Evolutionary conservation across 2,329 filamentous ascomycete genomes (phyloP).

Genomic region (Cercospora zeina): DNA sequence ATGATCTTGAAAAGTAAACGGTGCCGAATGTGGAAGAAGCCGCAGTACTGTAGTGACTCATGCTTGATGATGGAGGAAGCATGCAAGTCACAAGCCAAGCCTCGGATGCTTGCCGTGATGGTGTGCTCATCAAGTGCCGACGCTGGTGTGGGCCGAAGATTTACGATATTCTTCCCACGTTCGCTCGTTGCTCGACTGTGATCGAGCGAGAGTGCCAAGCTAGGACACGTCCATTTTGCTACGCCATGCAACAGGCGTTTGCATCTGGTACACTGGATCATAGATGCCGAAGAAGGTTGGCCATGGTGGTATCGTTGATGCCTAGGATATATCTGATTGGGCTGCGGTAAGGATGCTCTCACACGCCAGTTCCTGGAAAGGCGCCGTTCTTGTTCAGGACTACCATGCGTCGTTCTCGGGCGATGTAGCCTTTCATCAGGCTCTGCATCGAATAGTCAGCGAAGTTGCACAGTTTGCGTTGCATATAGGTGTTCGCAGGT

Average conservation of each 20-base stretch:
- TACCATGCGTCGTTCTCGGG: slow-evolving; percentile 82
- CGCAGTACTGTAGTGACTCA: slow-evolving; percentile 9
- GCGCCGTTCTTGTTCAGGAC: slow-evolving; percentile 89
- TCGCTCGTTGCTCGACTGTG: neutral
- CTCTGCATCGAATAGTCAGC: slow-evolving; percentile 58
- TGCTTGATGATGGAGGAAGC: slow-evolving; percentile 1
- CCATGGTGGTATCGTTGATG: neutral
- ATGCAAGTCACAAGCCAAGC: slow-evolving; percentile 9
- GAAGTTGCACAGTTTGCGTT: neutral
- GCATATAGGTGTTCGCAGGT: neutral
- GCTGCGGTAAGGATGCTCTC: slow-evolving; percentile 15
- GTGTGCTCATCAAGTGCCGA: neutral
- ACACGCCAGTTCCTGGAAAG: slow-evolving; percentile 84
- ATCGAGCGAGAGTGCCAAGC: neutral
- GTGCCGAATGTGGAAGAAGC: neutral
- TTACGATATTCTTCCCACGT: neutral
- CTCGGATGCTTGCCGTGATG: neutral
- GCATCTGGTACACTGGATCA: neutral
- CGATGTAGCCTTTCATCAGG: slow-evolving; percentile 97
- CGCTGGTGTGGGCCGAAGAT: neutral
- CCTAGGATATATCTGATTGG: neutral
- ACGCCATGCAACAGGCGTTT: neutral
- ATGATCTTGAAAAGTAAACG: slow-evolving; percentile 1
- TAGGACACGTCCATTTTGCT: neutral
- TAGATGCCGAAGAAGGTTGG: neutral